These are phyloP conservation scores for Phialophora macrospora DNA, from an alignment of 2,329 filamentous ascomycete genomes.

Conservation along the genomic window DNA sequence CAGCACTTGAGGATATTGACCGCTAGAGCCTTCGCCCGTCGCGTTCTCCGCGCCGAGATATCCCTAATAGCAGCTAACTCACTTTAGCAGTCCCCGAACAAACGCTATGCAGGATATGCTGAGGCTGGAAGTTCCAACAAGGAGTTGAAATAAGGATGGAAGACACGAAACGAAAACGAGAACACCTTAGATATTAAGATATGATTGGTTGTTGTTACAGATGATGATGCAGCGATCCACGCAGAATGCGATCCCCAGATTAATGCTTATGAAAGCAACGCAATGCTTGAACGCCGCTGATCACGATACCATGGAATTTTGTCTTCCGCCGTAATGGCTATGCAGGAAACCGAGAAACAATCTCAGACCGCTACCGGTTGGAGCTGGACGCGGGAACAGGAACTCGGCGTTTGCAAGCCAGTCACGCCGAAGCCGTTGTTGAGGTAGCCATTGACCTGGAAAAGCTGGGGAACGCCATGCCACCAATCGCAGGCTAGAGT, in stretches of 20 bases:
- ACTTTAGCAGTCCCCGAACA: background rate
- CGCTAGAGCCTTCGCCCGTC: too few species aligned
- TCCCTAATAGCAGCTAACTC: background rate
- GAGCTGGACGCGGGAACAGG: slow-evolving; percentile 37
- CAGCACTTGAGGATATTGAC: too few species aligned
- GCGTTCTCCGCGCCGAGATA: too few species aligned
- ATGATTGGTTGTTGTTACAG: slow-evolving; percentile 20
- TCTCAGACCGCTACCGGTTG: slow-evolving; percentile 33
- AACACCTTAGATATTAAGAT: background rate
- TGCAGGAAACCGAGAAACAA: background rate
- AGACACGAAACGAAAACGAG: background rate
- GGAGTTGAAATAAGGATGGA: background rate
- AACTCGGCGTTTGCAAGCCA: slow-evolving; percentile 26
- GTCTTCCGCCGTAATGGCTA: background rate
- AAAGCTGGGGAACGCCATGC: slow-evolving; percentile 36
- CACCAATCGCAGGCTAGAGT: slow-evolving; percentile 38
- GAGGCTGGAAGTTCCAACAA: background rate
- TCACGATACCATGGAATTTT: background rate
- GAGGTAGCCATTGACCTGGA: slow-evolving; percentile 31
- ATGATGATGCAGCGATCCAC: slow-evolving; percentile 4
- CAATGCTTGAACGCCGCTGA: slow-evolving; percentile 11
- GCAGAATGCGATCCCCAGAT: background rate
- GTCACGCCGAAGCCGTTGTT: slow-evolving; percentile 14
- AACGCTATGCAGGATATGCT: background rate
- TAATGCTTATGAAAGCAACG: slow-evolving; percentile 8